phyloP scores from a whole-genome alignment of 257 asterid species.

The Solanum medicagineum region DNA sequence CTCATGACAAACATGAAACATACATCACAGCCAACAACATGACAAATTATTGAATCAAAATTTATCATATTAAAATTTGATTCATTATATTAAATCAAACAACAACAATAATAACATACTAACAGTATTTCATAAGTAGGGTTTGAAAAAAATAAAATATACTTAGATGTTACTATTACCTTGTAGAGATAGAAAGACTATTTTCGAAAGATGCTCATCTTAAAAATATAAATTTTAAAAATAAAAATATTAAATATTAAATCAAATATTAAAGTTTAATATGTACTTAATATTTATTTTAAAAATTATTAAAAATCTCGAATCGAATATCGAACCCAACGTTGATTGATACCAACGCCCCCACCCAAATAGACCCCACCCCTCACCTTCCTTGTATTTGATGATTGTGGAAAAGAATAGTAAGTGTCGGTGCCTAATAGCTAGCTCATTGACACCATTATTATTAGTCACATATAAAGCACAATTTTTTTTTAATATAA shows the following conservation, averaged over 20 bases:
- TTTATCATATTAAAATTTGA: too few relatives aligned
- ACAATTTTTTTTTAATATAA: not conserved
- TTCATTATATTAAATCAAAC: not conserved
- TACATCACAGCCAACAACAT: not conserved
- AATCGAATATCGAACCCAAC: not conserved
- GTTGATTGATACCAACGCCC: not conserved
- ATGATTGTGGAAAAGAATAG: not conserved
- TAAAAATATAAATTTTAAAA: too few relatives aligned
- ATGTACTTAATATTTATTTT: not conserved
- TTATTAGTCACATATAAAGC: not conserved
- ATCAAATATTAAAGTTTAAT: rapidly evolving
- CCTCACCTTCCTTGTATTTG: not conserved
- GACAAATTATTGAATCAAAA: too few relatives aligned
- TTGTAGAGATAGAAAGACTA: rapidly evolving
- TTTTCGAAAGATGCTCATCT: rapidly evolving
- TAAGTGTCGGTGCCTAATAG: not conserved
- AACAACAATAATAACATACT: too few relatives aligned
- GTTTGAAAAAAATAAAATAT: too few relatives aligned
- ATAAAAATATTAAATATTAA: not conserved
- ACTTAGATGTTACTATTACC: too few relatives aligned
- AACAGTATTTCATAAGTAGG: too few relatives aligned
- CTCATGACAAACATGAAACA: too few relatives aligned
- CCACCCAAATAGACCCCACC: not conserved
- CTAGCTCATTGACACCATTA: not conserved
- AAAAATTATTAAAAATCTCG: not conserved